Evolutionary conservation across 169 alveolate genomes (phyloP).

Genomic region (Cytauxzoon felis): DNA sequence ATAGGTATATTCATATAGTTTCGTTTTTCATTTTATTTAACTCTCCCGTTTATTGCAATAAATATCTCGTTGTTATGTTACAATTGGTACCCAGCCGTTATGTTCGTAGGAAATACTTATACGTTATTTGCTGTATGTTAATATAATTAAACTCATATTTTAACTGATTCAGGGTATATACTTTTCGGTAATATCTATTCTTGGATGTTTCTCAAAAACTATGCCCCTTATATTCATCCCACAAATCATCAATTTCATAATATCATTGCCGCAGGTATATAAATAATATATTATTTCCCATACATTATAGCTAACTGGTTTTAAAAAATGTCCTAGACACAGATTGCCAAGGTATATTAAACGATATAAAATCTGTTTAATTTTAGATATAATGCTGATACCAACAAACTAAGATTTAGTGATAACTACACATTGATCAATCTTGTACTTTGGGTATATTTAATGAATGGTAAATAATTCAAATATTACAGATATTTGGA

Average conservation of each 20-base stretch:
- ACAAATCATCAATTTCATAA: constrained; percentile 85
- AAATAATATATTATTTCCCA: neutral
- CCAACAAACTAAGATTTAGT: constrained; percentile 78
- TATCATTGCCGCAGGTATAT: constrained; percentile 83
- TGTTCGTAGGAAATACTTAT: constrained; percentile 93
- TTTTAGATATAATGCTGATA: constrained; percentile 56
- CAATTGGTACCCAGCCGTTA: constrained; percentile 84
- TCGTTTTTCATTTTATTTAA: constrained; percentile 12
- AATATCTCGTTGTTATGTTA: constrained; percentile 32
- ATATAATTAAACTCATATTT: constrained; percentile 6
- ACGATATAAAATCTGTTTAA: neutral
- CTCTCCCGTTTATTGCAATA: constrained; percentile 57
- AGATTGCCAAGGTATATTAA: constrained; percentile 80
- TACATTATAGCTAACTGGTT: constrained; percentile 71
- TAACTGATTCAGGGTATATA: constrained; percentile 85
- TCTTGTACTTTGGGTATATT: constrained; percentile 55
- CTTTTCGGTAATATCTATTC: constrained; percentile 80
- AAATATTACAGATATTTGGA: constrained; percentile 26
- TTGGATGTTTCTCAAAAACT: constrained; percentile 12
- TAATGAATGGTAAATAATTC: neutral
- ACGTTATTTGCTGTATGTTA: constrained; percentile 88
- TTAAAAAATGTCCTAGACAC: constrained; percentile 88
- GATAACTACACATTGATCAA: constrained; percentile 85
- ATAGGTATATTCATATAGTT: neutral
- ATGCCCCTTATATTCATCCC: constrained; percentile 84